Evolutionary conservation across 2,329 filamentous ascomycete genomes (phyloP).

Genomic region (Cercospora sp.): DNA sequence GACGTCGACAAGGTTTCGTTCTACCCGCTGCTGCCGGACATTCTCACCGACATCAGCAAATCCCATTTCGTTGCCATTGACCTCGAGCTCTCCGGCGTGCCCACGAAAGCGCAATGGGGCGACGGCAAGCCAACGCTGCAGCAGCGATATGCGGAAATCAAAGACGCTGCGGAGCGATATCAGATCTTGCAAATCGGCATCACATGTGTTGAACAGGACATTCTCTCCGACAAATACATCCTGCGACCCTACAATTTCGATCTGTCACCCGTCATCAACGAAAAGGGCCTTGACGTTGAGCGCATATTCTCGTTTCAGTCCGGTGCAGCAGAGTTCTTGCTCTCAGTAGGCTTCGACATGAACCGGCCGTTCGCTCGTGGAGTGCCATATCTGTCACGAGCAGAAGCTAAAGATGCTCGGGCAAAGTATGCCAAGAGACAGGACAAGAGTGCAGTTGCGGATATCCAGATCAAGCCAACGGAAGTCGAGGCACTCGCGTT

Average conservation of each 20-base stretch:
- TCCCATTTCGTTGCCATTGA: slow-evolving; percentile 65
- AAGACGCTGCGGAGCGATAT: slow-evolving; percentile 61
- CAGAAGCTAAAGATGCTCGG: slow-evolving; percentile 55
- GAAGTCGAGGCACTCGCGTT: slow-evolving; percentile 56
- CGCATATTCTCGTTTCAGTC: slow-evolving; percentile 61
- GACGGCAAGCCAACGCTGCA: slow-evolving; percentile 55
- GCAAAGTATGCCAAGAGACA: slow-evolving; percentile 47
- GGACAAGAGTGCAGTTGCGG: slow-evolving; percentile 43
- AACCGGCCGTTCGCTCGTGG: slow-evolving; percentile 57
- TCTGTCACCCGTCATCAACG: slow-evolving; percentile 57
- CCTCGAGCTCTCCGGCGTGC: slow-evolving; percentile 66
- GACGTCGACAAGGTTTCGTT: slow-evolving; percentile 57
- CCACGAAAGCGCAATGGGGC: slow-evolving; percentile 41
- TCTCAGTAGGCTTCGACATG: slow-evolving; percentile 60
- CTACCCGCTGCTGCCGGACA: slow-evolving; percentile 52
- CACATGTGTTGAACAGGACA: slow-evolving; percentile 62
- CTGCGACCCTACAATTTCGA: slow-evolving; percentile 66
- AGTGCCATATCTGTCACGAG: slow-evolving; percentile 62
- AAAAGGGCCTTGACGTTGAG: slow-evolving; percentile 56
- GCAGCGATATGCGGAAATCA: slow-evolving; percentile 61
- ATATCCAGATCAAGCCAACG: slow-evolving; percentile 54
- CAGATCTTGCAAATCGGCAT: slow-evolving; percentile 67
- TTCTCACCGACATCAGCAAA: slow-evolving; percentile 59
- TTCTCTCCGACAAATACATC: slow-evolving; percentile 56
- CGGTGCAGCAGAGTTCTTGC: slow-evolving; percentile 62